Evolutionary conservation across 208 protist genomes (phyloP).

Genomic region (Acanthamoeba castellanii): DNA sequence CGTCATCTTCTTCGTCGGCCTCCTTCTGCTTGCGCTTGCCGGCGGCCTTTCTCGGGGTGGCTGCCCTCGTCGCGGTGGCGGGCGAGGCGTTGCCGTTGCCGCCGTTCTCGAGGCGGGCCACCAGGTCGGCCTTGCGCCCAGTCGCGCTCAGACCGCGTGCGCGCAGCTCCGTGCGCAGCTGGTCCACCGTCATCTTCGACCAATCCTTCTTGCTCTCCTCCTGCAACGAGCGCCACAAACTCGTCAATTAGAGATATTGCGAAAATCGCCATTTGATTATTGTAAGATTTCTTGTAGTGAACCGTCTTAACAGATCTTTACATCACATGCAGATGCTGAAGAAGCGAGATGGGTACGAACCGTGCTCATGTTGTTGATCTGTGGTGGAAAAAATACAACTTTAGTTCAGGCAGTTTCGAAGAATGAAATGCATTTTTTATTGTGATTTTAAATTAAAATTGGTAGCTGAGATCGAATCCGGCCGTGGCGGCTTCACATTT

Average conservation of each 20-base stretch:
- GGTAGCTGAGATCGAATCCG: too few relatives aligned
- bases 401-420: background rate
- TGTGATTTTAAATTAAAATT: too few relatives aligned
- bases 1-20: background rate
- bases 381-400: background rate
- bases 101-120: background rate
- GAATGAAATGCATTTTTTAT: background rate
- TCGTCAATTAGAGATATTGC: too few relatives aligned
- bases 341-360: too few relatives aligned
- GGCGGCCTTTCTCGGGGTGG: background rate
- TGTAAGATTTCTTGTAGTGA: too few relatives aligned
- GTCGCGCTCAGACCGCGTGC: background rate
- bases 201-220: background rate
- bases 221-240: too few relatives aligned
- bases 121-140: conserved; percentile 33
- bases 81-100: background rate
- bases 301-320: too few relatives aligned
- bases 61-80: background rate
- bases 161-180: background rate
- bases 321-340: too few relatives aligned
- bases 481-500: background rate
- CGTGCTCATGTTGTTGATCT: too few relatives aligned
- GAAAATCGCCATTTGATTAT: too few relatives aligned
- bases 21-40: background rate
- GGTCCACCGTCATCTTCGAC: conserved; percentile 38